phyloP scores from a whole-genome alignment of 108 stramenopile genomes.

The Stephanodiscus minutulus region DNA sequence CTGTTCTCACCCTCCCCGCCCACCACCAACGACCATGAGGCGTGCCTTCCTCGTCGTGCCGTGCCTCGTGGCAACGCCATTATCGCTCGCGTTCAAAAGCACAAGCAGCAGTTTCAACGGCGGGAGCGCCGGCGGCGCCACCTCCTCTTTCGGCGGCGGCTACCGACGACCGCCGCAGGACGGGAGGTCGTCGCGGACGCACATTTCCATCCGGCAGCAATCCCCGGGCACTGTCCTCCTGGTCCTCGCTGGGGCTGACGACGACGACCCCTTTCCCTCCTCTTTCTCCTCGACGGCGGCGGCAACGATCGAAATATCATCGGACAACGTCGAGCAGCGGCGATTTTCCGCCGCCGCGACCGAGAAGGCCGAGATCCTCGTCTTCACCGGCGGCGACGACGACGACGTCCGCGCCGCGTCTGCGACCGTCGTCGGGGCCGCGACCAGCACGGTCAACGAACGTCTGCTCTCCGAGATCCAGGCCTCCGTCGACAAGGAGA shows the following conservation, averaged over 20 bases:
- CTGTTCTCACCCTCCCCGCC: neutral
- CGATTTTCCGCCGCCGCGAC: conserved; percentile 21
- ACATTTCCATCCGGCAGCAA: neutral
- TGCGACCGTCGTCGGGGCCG: conserved; percentile 31
- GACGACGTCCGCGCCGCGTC: neutral
- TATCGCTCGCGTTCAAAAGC: conserved; percentile 29
- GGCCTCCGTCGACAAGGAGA: conserved; percentile 62
- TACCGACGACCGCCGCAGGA: conserved; percentile 19
- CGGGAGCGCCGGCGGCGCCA: neutral
- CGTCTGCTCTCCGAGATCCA: conserved; percentile 76
- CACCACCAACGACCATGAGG: conserved; percentile 12
- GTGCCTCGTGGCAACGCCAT: conserved; percentile 8
- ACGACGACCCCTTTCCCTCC: conserved; percentile 3
- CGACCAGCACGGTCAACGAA: conserved; percentile 77
- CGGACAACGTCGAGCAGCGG: conserved; percentile 3
- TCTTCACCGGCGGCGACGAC: conserved; percentile 2
- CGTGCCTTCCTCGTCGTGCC: neutral
- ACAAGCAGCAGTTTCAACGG: conserved; percentile 14
- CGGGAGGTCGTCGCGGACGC: conserved; percentile 8
- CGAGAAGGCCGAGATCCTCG: conserved; percentile 21
- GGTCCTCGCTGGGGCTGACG: neutral
- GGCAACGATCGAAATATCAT: conserved; percentile 11
- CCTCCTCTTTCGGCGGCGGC: conserved; percentile 1
- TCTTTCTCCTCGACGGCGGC: neutral
- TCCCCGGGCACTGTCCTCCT: neutral